Evolutionary conservation across 495 filamentous ascomycete species (phyloP).

Genomic region (Emericellopsis terricola): DNA sequence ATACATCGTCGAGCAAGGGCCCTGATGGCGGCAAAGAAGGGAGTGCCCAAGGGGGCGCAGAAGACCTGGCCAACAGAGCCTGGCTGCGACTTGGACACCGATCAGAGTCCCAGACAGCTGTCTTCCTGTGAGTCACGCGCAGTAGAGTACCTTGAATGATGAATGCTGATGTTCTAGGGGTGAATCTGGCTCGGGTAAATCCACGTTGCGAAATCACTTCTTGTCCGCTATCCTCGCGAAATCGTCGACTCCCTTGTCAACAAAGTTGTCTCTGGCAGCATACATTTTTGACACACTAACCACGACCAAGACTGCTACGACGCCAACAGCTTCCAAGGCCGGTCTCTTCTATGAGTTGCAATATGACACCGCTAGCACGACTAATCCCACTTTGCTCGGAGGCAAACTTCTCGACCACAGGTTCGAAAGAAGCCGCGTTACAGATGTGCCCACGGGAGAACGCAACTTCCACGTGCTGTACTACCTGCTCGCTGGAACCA

Average conservation of each 20-base stretch:
- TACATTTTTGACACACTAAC: conserved; percentile 93
- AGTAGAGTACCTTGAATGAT: neutral
- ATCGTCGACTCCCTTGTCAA: conserved; percentile 79
- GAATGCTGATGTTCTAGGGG: conserved; percentile 33
- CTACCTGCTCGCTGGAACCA: conserved; percentile 86
- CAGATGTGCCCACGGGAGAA: conserved; percentile 83
- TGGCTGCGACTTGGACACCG: conserved; percentile 73
- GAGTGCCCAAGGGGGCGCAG: conserved; percentile 70
- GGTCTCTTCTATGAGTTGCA: conserved; percentile 91
- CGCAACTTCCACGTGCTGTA: conserved; percentile 93
- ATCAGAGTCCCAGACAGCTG: conserved; percentile 78
- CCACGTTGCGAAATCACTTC: conserved; percentile 76
- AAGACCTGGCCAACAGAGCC: conserved; percentile 72
- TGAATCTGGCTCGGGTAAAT: conserved; percentile 91
- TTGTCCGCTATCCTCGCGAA: conserved; percentile 69
- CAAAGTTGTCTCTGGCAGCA: conserved; percentile 78
- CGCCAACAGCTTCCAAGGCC: conserved; percentile 85
- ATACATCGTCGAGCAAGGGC: conserved; percentile 68
- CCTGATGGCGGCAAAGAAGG: conserved; percentile 78
- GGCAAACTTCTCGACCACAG: conserved; percentile 89
- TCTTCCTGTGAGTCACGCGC: conserved; percentile 57
- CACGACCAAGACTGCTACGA: conserved; percentile 93
- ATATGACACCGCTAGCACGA: conserved; percentile 74
- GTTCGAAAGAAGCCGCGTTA: conserved; percentile 75
- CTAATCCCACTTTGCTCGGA: conserved; percentile 70